Percentiles rank a stretch among this genome's conserved stretches.
Conservation (phyloP, 495 filamentous ascomycete genomes). For the Wilcoxina mikolae region DNA sequence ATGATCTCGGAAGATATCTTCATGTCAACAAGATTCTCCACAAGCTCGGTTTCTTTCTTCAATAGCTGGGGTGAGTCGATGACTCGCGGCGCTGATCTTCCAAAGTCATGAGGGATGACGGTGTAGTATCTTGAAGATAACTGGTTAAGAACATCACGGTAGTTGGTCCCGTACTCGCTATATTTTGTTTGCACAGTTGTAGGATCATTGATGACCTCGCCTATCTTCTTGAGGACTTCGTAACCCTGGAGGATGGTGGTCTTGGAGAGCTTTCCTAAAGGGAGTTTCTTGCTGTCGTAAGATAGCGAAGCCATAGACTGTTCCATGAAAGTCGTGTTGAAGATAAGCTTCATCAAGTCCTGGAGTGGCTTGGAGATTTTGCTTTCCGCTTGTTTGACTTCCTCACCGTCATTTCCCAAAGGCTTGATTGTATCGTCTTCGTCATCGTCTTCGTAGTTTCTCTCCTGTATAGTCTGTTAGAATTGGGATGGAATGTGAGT, state of each 20-base stretch:
- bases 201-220: conserved; percentile 42
- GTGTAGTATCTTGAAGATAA: conserved; percentile 66
- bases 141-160: conserved; percentile 36
- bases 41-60: conserved; percentile 58
- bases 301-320: conserved; percentile 48
- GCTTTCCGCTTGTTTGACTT: conserved; percentile 15
- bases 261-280: conserved; percentile 70
- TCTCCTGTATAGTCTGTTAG: conserved; percentile 39
- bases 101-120: conserved; percentile 68
- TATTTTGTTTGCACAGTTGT: conserved; percentile 27
- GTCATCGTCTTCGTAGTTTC: conserved; percentile 46
- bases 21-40: conserved; percentile 69
- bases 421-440: conserved; percentile 15
- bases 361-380: conserved; percentile 42
- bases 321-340: conserved; percentile 40
- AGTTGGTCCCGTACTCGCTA: conserved; percentile 35
- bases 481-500: conserved; percentile 32
- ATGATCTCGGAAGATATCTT: conserved; percentile 64
- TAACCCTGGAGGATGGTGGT: conserved; percentile 56
- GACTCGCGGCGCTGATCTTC: conserved; percentile 53
- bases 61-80: conserved; percentile 41
- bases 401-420: conserved; percentile 12
- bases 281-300: conserved; percentile 64
- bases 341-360: conserved; percentile 61
- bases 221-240: conserved; percentile 55